These are phyloP conservation scores for Cladosporium oxysporum DNA, from an alignment of 2,329 filamentous ascomycete species.

Conservation along the genomic window DNA sequence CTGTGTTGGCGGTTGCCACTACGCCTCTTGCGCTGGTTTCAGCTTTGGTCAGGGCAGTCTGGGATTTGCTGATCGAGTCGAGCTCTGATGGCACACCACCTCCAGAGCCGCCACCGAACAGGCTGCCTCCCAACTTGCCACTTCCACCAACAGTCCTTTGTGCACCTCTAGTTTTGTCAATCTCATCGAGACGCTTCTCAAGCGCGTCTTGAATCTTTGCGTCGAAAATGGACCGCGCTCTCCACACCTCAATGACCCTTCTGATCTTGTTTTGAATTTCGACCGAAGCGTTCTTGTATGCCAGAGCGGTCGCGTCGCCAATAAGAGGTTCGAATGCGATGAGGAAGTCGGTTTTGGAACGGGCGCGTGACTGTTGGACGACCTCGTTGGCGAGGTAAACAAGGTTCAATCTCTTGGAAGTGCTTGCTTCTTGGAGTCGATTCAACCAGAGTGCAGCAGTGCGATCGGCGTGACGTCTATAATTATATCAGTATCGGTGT, in stretches of 20 bases:
- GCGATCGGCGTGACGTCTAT: constrained; percentile 84
- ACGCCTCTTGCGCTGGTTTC: constrained; percentile 67
- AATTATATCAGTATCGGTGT: not conserved
- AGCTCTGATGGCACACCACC: constrained; percentile 73
- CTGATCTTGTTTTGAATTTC: constrained; percentile 87
- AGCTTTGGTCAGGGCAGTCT: constrained; percentile 73
- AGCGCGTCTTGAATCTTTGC: constrained; percentile 75
- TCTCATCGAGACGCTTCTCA: constrained; percentile 71
- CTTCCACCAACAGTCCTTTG: constrained; percentile 29
- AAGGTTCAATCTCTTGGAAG: constrained; percentile 82
- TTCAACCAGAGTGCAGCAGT: constrained; percentile 92
- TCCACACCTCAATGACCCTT: constrained; percentile 93
- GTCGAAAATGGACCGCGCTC: constrained; percentile 82
- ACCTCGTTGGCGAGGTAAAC: constrained; percentile 98
- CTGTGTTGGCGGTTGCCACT: constrained; percentile 70
- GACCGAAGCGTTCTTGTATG: constrained; percentile 83
- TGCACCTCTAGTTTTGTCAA: constrained; percentile 51
- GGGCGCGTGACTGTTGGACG: constrained; percentile 90
- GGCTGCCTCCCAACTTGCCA: constrained; percentile 61
- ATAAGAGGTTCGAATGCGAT: constrained; percentile 89
- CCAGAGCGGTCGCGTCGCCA: constrained; percentile 83
- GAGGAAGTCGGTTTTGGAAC: constrained; percentile 89
- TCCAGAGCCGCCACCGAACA: constrained; percentile 60
- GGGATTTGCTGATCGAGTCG: constrained; percentile 69
- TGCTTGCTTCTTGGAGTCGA: constrained; percentile 83